Percentiles rank a stretch among this genome's conserved stretches.
These are phyloP conservation scores for Nemania bipapillata DNA, from an alignment of 2,329 filamentous ascomycete species.

Conservation along the genomic window DNA sequence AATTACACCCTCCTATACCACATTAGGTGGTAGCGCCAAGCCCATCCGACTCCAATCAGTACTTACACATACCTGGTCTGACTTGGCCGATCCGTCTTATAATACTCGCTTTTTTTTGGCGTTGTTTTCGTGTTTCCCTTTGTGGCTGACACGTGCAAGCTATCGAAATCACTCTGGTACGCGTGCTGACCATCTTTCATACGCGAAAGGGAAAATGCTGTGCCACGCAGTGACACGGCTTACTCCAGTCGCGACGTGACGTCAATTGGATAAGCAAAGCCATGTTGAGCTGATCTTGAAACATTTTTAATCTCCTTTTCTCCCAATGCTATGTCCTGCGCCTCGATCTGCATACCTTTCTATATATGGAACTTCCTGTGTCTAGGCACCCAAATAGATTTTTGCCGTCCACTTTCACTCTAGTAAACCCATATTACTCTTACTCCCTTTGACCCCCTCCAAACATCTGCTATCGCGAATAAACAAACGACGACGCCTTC, in stretches of 20 bases:
- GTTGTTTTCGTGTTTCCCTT: slow-evolving; percentile 26
- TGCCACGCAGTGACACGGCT: slow-evolving; percentile 17
- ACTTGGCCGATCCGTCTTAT: slow-evolving; percentile 6
- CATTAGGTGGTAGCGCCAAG: slow-evolving; percentile 20
- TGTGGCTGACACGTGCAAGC: slow-evolving; percentile 27
- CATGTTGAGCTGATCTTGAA: slow-evolving; percentile 8
- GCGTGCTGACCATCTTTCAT: slow-evolving; percentile 15
- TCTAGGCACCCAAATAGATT: not conserved
- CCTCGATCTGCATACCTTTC: not conserved
- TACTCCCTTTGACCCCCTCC: no score
- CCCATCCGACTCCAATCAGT: not conserved
- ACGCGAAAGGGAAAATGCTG: slow-evolving; percentile 13
- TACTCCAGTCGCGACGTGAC: slow-evolving; percentile 8
- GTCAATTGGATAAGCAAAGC: slow-evolving; percentile 13
- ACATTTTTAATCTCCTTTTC: slow-evolving; percentile 16
- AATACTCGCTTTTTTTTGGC: slow-evolving; percentile 2
- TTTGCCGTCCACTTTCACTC: not conserved
- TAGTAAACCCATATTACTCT: not conserved
- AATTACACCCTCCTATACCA: not conserved
- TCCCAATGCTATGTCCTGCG: not conserved
- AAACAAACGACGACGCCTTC: no score
- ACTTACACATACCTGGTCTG: not conserved
- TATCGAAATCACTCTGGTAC: not conserved
- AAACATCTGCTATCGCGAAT: no score
- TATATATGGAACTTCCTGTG: slow-evolving; percentile 14